These are phyloP conservation scores for Russula dissimulans DNA, from an alignment of 768 basidiomycete species.

Conservation along the genomic window DNA sequence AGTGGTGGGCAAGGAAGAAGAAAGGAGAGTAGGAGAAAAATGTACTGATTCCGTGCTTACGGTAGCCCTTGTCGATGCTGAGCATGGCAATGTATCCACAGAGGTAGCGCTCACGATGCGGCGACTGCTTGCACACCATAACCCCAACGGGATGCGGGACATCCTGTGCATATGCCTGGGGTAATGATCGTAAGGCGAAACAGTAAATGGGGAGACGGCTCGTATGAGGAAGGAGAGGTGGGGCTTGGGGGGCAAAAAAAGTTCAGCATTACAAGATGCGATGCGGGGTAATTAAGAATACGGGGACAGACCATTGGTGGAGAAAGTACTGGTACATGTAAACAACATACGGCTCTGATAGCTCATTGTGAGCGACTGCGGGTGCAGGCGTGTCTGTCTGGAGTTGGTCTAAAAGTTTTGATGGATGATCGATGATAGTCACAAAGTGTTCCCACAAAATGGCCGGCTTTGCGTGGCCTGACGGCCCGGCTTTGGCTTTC, in stretches of 20 bases:
- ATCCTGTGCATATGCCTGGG: conserved; percentile 10
- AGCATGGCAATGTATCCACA: conserved; percentile 99
- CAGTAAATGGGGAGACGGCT: not conserved
- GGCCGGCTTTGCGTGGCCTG: too few species aligned
- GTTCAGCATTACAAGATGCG: conserved; percentile 24
- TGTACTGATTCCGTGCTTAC: conserved; percentile 95
- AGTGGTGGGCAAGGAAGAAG: not conserved
- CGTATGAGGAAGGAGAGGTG: conserved; percentile 75
- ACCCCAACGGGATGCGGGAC: conserved; percentile 64
- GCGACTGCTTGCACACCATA: conserved; percentile 95
- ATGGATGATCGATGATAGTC: too few species aligned
- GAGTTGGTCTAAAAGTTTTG: too few species aligned
- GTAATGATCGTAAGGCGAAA: not conserved
- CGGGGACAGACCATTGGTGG: conserved; percentile 75
- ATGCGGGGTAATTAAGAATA: not conserved
- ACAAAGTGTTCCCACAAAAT: too few species aligned
- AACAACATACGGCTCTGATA: conserved; percentile 30
- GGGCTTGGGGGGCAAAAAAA: conserved; percentile 46
- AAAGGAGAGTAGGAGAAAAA: conserved; percentile 42
- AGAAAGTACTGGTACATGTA: too few species aligned
- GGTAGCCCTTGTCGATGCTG: conserved; percentile 73
- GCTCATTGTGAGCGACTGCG: conserved; percentile 87
- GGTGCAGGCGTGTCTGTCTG: too few species aligned
- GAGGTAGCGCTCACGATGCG: conserved; percentile 64
- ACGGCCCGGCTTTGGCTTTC: too few species aligned